These are phyloP conservation scores for Hypomyces rosellus DNA, from an alignment of 2,329 filamentous ascomycete species.

Conservation along the genomic window DNA sequence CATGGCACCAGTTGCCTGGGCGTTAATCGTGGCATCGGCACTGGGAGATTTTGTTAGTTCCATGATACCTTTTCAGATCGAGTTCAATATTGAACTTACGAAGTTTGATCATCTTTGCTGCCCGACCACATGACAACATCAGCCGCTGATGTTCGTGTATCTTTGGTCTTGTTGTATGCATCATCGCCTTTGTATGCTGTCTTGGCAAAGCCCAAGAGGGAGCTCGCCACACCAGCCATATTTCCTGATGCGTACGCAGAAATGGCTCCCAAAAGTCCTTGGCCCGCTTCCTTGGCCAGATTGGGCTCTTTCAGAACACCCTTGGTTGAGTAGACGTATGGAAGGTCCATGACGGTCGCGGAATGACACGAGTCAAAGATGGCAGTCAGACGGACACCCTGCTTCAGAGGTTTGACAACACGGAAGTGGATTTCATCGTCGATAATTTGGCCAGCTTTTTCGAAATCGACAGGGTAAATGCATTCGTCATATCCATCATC, in stretches of 20 bases:
- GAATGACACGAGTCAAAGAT: conserved; percentile 82
- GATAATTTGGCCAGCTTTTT: conserved; percentile 63
- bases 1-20: conserved; percentile 94
- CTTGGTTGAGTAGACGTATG: conserved; percentile 75
- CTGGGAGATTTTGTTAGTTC: conserved; percentile 39
- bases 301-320: conserved; percentile 77
- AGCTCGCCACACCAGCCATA: conserved; percentile 70
- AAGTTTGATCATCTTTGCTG: conserved; percentile 92
- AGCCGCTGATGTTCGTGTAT: conserved; percentile 87
- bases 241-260: conserved; percentile 79
- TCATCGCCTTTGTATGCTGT: conserved; percentile 75
- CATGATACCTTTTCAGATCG: not conserved
- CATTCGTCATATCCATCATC: conserved; percentile 73
- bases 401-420: conserved; percentile 68
- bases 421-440: conserved; percentile 74
- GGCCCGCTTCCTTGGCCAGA: conserved; percentile 70
- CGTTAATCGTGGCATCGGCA: conserved; percentile 80
- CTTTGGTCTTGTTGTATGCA: conserved; percentile 70
- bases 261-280: conserved; percentile 65
- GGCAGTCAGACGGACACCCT: conserved; percentile 78
- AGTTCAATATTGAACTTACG: conserved; percentile 35
- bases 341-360: conserved; percentile 68
- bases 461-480: conserved; percentile 72
- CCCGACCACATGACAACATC: conserved; percentile 98
- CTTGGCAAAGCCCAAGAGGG: conserved; percentile 81